Evolutionary conservation across 2,329 filamentous ascomycete species (phyloP).

Genomic region (Cladobotryum mycophilum): DNA sequence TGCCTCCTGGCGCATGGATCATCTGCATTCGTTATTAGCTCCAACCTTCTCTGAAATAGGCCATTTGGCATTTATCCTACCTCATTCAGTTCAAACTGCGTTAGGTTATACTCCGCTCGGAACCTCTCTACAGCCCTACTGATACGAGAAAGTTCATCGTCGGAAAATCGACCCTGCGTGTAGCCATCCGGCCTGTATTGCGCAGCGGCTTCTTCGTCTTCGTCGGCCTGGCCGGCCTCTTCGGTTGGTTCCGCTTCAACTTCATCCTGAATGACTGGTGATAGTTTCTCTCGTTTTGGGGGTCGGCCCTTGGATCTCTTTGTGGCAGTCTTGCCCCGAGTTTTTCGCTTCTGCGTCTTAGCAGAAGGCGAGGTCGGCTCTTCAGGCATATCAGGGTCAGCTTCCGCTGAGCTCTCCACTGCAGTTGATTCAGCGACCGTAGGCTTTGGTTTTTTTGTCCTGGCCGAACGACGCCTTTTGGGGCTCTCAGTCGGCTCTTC

Average conservation of each 20-base stretch:
- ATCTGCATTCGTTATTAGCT: conserved; percentile 20
- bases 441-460: conserved; percentile 44
- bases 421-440: conserved; percentile 34
- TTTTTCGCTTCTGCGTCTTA: conserved; percentile 24
- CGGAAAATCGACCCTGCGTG: conserved; percentile 37
- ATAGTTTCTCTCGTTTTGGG: conserved; percentile 14
- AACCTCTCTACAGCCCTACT: conserved; percentile 38
- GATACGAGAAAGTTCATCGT: conserved; percentile 37
- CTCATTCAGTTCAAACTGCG: conserved; percentile 41
- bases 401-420: conserved; percentile 16
- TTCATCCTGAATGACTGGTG: conserved; percentile 19
- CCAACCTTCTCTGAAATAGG: conserved; percentile 13
- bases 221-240: conserved; percentile 9
- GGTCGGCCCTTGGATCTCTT: conserved; percentile 16
- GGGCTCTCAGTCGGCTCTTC: conserved; percentile 10
- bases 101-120: conserved; percentile 36
- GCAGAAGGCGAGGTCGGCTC: conserved; percentile 30
- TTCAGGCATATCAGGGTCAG: conserved; percentile 12
- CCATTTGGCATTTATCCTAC: conserved; percentile 29
- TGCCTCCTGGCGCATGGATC: conserved; percentile 31
- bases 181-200: conserved; percentile 20
- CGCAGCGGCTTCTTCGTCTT: conserved; percentile 10
- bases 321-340: conserved; percentile 22
- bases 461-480: conserved; percentile 28
- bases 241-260: conserved; percentile 7